Evolutionary conservation across 2,329 filamentous ascomycete species (phyloP).

Genomic region (Fusarium staphyleae): DNA sequence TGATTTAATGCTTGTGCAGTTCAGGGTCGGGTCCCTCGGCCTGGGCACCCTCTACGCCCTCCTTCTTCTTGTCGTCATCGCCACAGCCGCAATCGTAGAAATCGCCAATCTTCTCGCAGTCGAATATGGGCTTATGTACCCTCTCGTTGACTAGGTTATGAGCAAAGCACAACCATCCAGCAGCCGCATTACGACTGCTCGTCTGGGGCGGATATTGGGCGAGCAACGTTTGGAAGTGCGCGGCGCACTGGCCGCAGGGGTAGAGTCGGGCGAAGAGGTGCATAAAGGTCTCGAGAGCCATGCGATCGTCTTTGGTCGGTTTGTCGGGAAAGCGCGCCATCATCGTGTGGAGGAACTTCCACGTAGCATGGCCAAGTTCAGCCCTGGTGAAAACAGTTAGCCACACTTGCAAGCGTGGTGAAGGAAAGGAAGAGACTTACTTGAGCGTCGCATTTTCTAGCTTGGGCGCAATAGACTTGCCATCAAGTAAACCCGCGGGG

Average conservation of each 20-base stretch:
- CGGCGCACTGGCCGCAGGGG: conserved; percentile 73
- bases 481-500: conserved; percentile 62
- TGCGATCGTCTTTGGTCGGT: conserved; percentile 67
- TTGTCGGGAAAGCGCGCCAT: conserved; percentile 73
- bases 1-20: conserved; percentile 32
- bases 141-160: conserved; percentile 73
- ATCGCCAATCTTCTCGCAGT: conserved; percentile 72
- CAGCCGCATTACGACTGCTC: conserved; percentile 67
- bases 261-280: conserved; percentile 73
- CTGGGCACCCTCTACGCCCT: conserved; percentile 32
- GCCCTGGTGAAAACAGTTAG: conserved; percentile 50
- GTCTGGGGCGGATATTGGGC: conserved; percentile 70
- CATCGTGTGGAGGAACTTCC: conserved; percentile 76
- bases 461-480: conserved; percentile 79
- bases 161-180: conserved; percentile 72
- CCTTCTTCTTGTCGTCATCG: conserved; percentile 62
- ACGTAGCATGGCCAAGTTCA: conserved; percentile 72
- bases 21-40: conserved; percentile 24
- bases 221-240: conserved; percentile 70
- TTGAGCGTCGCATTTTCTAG: conserved; percentile 84
- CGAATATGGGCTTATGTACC: conserved; percentile 67
- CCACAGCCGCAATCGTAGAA: conserved; percentile 77
- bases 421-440: conserved; percentile 50
- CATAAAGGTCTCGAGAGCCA: conserved; percentile 69
- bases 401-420: neutral